These are phyloP conservation scores for Botrytis paeoniae DNA, from an alignment of 2,329 filamentous ascomycete species.

Conservation along the genomic window DNA sequence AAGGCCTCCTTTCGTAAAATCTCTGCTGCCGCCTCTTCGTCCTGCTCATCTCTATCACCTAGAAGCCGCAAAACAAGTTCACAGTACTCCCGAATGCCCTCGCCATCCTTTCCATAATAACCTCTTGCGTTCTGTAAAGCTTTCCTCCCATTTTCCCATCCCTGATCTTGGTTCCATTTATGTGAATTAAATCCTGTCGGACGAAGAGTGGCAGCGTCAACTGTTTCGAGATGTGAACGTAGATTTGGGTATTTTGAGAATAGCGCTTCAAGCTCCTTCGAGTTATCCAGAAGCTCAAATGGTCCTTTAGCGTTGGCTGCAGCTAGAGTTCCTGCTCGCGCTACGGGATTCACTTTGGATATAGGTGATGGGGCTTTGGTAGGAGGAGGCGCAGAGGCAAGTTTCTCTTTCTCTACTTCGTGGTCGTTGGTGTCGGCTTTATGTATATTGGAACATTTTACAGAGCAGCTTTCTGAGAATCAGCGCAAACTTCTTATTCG, in stretches of 20 bases:
- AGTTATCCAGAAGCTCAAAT: slow-evolving; percentile 51
- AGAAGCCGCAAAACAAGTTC: slow-evolving; percentile 54
- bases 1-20: slow-evolving; percentile 46
- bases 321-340: slow-evolving; percentile 30
- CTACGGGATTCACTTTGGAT: not conserved
- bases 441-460: slow-evolving; percentile 54
- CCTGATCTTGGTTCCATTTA: slow-evolving; percentile 56
- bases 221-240: slow-evolving; percentile 46
- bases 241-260: slow-evolving; percentile 54
- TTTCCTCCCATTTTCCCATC: slow-evolving; percentile 54
- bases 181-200: slow-evolving; percentile 33
- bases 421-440: slow-evolving; percentile 37
- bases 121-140: slow-evolving; percentile 51
- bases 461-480: slow-evolving; percentile 50
- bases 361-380: slow-evolving; percentile 14
- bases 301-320: slow-evolving; percentile 41
- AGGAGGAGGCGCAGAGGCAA: slow-evolving; percentile 23
- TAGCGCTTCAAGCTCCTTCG: slow-evolving; percentile 48
- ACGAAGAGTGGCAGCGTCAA: slow-evolving; percentile 50
- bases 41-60: slow-evolving; percentile 35
- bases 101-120: slow-evolving; percentile 52
- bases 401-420: slow-evolving; percentile 4
- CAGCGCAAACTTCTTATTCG: not conserved
- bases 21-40: slow-evolving; percentile 38
- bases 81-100: slow-evolving; percentile 59